phyloP scores from a whole-genome alignment of 192 early-diverging fungal species.

The Linderina pennispora region DNA sequence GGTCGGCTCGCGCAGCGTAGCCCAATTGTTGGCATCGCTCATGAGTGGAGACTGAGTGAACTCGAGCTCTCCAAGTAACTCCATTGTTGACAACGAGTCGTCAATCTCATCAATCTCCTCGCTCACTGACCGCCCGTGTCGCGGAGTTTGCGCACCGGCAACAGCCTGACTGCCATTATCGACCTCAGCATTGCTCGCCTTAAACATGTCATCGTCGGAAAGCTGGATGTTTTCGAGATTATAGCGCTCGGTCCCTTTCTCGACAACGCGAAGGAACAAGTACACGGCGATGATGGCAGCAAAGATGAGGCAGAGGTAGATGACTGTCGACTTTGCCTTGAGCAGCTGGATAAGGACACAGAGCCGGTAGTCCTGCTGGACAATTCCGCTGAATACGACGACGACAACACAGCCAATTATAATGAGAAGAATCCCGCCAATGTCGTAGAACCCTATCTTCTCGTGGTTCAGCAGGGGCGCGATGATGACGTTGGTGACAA shows the following conservation, averaged over 20 bases:
- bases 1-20: not conserved
- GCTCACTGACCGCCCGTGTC: not conserved
- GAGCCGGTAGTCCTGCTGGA: slow-evolving; percentile 58
- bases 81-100: not conserved
- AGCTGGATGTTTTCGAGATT: slow-evolving; percentile 8
- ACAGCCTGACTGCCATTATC: not conserved
- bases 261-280: slow-evolving; percentile 53
- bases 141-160: no score
- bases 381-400: slow-evolving; percentile 62
- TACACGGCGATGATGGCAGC: slow-evolving; percentile 51
- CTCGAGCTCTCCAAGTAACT: no score
- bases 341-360: slow-evolving; percentile 69
- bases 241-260: slow-evolving; percentile 38
- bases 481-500: slow-evolving; percentile 75
- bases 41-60: no score
- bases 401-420: slow-evolving; percentile 66
- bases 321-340: slow-evolving; percentile 53
- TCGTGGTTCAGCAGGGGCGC: slow-evolving; percentile 75
- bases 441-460: slow-evolving; percentile 56
- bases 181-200: not conserved
- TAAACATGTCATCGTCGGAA: slow-evolving; percentile 5
- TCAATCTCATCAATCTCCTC: not conserved
- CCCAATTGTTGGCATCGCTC: not conserved
- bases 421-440: slow-evolving; percentile 69
- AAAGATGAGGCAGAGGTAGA: slow-evolving; percentile 57